A percentile compares a stretch with the other conserved stretches of the same genome.
These are phyloP conservation scores for Pseudogymnoascus verrucosus DNA, from an alignment of 2,329 filamentous ascomycete genomes.

Conservation along the genomic window DNA sequence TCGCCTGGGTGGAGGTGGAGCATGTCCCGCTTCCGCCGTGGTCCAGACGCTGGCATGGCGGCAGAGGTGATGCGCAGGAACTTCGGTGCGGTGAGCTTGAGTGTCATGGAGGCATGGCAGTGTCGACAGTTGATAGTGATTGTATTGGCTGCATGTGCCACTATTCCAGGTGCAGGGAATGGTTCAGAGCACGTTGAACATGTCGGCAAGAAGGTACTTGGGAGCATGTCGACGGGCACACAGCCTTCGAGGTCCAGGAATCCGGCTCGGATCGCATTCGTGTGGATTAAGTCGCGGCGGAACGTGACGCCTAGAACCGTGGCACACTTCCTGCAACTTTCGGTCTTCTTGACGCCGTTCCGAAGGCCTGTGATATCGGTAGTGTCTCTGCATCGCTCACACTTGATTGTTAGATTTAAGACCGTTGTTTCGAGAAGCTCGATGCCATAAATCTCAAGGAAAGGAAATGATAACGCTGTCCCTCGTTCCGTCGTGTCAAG, in stretches of 20 bases:
- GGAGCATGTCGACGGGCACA: conserved; percentile 64
- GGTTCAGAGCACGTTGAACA: conserved; percentile 68
- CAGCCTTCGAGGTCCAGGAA: conserved; percentile 72
- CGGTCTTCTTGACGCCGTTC: conserved; percentile 41
- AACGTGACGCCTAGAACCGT: conserved; percentile 46
- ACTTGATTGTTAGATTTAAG: conserved; percentile 66
- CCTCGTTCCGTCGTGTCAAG: conserved; percentile 46
- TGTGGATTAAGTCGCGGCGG: conserved; percentile 63
- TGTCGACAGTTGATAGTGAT: conserved; percentile 68
- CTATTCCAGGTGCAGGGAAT: conserved; percentile 53
- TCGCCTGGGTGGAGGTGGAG: conserved; percentile 51
- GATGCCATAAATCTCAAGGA: conserved; percentile 66
- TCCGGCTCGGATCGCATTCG: conserved; percentile 64
- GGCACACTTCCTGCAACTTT: conserved; percentile 53
- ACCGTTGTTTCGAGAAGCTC: conserved; percentile 64
- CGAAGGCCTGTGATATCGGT: conserved; percentile 63
- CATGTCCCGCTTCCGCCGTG: conserved; percentile 41
- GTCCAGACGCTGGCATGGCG: conserved; percentile 30
- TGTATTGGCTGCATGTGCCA: conserved; percentile 65
- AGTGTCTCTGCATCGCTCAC: conserved; percentile 66
- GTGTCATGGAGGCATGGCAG: conserved; percentile 73
- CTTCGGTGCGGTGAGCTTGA: conserved; percentile 69
- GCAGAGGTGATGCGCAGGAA: conserved; percentile 61
- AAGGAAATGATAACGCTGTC: conserved; percentile 72
- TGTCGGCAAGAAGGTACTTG: conserved; percentile 68